Evolutionary conservation across 345 rosid species (phyloP).

Genomic region (Citrus inodora): DNA sequence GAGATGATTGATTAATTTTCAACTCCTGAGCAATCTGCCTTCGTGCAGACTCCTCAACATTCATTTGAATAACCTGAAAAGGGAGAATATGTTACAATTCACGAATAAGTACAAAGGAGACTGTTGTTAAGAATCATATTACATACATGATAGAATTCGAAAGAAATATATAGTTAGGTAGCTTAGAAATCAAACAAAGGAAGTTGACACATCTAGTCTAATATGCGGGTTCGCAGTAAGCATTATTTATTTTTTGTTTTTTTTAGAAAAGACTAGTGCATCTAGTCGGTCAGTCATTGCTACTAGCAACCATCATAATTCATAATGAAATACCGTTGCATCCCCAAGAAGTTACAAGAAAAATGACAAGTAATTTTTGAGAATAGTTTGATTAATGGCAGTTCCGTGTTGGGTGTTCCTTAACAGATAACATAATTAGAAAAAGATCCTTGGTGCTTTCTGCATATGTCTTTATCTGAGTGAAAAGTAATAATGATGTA

Average conservation of each 20-base stretch:
- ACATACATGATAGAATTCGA: neutral
- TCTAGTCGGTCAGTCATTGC: too few species aligned
- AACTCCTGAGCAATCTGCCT: constrained; percentile 73
- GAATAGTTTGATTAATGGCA: too few species aligned
- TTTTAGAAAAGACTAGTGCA: too few species aligned
- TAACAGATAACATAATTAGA: too few species aligned
- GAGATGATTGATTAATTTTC: constrained; percentile 75
- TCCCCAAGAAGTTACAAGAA: too few species aligned
- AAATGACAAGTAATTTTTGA: too few species aligned
- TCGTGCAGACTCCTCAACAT: constrained; percentile 59
- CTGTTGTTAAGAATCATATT: neutral
- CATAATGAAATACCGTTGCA: too few species aligned
- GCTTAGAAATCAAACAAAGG: neutral
- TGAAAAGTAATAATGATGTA: neutral
- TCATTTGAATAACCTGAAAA: constrained; percentile 72
- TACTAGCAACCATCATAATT: too few species aligned
- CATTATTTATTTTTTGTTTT: too few species aligned
- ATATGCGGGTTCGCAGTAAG: too few species aligned
- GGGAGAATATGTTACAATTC: neutral
- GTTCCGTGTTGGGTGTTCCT: too few species aligned
- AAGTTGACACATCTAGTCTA: neutral
- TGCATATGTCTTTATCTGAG: neutral
- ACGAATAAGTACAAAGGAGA: constrained; percentile 5
- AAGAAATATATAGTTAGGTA: neutral
- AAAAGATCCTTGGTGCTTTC: too few species aligned